Percentiles rank a stretch among this genome's conserved stretches.
These are phyloP conservation scores for Trichoderma hamatum DNA, from an alignment of 2,329 filamentous ascomycete genomes.

Conservation along the genomic window DNA sequence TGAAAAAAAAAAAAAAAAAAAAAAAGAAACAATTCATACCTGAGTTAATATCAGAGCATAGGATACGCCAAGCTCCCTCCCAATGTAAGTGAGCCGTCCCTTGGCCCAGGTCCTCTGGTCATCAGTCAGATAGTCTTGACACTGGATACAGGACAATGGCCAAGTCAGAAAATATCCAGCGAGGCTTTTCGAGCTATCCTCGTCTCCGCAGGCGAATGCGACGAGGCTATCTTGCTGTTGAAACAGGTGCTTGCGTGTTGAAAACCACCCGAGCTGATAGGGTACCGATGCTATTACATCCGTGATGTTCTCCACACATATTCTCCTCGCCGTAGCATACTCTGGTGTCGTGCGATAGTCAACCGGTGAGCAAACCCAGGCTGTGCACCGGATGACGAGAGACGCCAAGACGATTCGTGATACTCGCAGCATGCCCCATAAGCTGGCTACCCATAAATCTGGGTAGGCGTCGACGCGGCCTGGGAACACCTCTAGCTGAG, in stretches of 20 bases:
- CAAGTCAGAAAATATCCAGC: constrained; percentile 63
- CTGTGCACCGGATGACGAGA: constrained; percentile 60
- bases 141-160: constrained; percentile 57
- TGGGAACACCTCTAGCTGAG: constrained; percentile 59
- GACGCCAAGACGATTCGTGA: constrained; percentile 59
- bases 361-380: constrained; percentile 62
- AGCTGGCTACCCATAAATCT: constrained; percentile 61
- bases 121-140: constrained; percentile 63
- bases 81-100: constrained; percentile 58
- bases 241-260: constrained; percentile 48
- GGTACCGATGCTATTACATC: constrained; percentile 66
- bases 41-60: constrained; percentile 59
- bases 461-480: constrained; percentile 62
- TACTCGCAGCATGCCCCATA: constrained; percentile 60
- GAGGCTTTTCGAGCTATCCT: constrained; percentile 55
- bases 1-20: background rate
- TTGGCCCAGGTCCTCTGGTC: constrained; percentile 59
- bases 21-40: constrained; percentile 43
- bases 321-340: constrained; percentile 58
- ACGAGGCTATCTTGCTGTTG: constrained; percentile 46
- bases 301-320: constrained; percentile 56
- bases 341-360: constrained; percentile 66
- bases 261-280: constrained; percentile 63
- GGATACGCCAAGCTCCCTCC: constrained; percentile 58
- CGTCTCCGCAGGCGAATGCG: constrained; percentile 54